Evolutionary conservation across 1,284 basidiomycete species (phyloP).

Genomic region (Coniophora puteana): DNA sequence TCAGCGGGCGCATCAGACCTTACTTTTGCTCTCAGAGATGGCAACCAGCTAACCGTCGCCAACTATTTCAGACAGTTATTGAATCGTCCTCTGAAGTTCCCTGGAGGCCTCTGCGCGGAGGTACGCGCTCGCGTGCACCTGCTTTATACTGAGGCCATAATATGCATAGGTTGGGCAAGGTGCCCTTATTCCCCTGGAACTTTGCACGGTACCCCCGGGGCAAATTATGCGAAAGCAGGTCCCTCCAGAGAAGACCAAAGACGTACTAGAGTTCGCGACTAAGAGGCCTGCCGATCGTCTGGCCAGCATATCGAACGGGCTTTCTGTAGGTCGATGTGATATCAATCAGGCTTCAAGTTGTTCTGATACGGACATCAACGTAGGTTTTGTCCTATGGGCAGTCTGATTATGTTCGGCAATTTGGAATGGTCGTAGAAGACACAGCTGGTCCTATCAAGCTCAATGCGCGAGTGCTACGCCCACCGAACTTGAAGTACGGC

Average conservation of each 20-base stretch:
- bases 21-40: constrained; percentile 53
- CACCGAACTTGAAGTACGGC: constrained; percentile 64
- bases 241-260: constrained; percentile 60
- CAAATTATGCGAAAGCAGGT: constrained; percentile 76
- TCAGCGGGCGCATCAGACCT: constrained; percentile 44
- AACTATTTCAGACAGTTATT: constrained; percentile 52
- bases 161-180: constrained; percentile 54
- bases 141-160: not conserved
- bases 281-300: constrained; percentile 62
- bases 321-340: constrained; percentile 36
- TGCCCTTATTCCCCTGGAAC: constrained; percentile 64
- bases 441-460: constrained; percentile 45
- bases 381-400: constrained; percentile 67
- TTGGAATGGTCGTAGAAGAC: constrained; percentile 57
- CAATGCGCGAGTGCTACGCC: constrained; percentile 54
- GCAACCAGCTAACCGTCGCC: constrained; percentile 51
- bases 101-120: constrained; percentile 62
- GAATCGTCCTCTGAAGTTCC: constrained; percentile 49
- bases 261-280: constrained; percentile 69
- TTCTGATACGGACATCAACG: too few relatives aligned
- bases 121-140: constrained; percentile 31
- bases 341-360: not conserved
- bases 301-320: constrained; percentile 51
- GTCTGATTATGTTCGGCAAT: constrained; percentile 69
- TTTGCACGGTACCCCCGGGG: constrained; percentile 60